Conservation (phyloP, 768 basidiomycete species). For the Leccinum broughii region DNA sequence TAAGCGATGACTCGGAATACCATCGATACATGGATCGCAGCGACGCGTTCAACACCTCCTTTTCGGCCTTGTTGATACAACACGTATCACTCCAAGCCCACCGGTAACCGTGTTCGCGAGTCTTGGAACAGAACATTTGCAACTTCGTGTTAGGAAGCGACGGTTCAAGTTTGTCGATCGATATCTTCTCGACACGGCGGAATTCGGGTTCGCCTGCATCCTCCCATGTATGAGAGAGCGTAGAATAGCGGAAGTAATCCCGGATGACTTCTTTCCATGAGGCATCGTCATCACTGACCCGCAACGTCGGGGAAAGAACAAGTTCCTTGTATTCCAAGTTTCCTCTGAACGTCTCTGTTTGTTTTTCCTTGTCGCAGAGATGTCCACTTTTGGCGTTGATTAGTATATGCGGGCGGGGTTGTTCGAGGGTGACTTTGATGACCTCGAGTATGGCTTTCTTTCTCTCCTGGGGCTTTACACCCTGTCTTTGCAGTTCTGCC, state of each 20-base stretch:
- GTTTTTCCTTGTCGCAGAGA: constrained; percentile 14
- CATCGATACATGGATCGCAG: constrained; percentile 30
- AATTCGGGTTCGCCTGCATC: constrained; percentile 16
- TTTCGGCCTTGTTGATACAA: no score
- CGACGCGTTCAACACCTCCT: constrained; percentile 20
- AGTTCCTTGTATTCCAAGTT: constrained; percentile 16
- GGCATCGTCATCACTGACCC: neutral
- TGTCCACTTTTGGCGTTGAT: constrained; percentile 16
- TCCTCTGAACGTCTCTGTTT: constrained; percentile 9
- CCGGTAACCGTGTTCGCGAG: constrained; percentile 16
- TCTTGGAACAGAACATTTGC: constrained; percentile 17
- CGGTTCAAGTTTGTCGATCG: constrained; percentile 11
- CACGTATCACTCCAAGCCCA: constrained; percentile 23
- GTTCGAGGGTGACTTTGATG: no score
- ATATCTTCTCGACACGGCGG: constrained; percentile 11
- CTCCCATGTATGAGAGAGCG: constrained; percentile 27
- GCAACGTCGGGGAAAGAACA: constrained; percentile 13
- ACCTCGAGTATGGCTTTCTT: no score
- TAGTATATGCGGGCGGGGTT: neutral
- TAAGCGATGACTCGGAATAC: constrained; percentile 28
- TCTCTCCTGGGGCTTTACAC: no score
- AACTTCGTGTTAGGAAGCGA: constrained; percentile 15
- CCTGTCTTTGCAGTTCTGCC: no score
- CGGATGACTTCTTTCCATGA: neutral
- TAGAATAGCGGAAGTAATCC: constrained; percentile 21